Base-by-base conservation (phyloP, 2,329 filamentous ascomycete genomes). In the Epicoccum sorghinum region DNA sequence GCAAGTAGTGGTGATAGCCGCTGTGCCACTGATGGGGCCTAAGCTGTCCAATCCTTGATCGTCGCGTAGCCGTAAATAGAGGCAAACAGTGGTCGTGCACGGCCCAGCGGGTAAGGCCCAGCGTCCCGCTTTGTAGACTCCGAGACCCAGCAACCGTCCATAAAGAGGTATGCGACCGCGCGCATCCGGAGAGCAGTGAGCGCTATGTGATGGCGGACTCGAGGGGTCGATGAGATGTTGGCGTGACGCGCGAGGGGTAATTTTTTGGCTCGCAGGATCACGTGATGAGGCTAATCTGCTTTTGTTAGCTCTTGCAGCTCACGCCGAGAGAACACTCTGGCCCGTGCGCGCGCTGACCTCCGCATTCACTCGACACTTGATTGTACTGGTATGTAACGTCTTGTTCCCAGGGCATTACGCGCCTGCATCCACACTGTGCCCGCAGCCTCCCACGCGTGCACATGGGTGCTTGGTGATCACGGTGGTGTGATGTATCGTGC, bases 31-130 rank as follows among this genome's bases (percentile, higher is more conserved):
- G 60, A 65, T 69, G 68, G 72, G 53, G 71, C 71, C 62, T 65
- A 67, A 64, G 66, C 67, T 52, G 59, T 72, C 72, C 72, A 74
- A 75, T 75, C 71, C 69, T 66, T 72, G 70, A 67, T 44, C 55
- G 66, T 72, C 71, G 72, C 72, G 71, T 74, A 73, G 67, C 72
- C 69, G 62, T 68, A 70, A 72, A 69, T 72, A 72, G 67, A 68
- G 71, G 65, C 65, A 65, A 65, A 66, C 62, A 72, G 66, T 61
- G 60, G 63, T 68, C 50, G 65, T 51, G 71, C 70, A 72, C 70
- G 70, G 68, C 64, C 68, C 66, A 52, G 55, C 46, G 47, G 51
- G 53, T 64, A 49, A 59, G 60, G 51, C 58, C 59, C 63, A 60
- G 61, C 62, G 66, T 66, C 61, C 62, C 59, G 55, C 50, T 51